Evolutionary conservation across 805 yeast species (phyloP).

Genomic region (Starmerella tilneyi): DNA sequence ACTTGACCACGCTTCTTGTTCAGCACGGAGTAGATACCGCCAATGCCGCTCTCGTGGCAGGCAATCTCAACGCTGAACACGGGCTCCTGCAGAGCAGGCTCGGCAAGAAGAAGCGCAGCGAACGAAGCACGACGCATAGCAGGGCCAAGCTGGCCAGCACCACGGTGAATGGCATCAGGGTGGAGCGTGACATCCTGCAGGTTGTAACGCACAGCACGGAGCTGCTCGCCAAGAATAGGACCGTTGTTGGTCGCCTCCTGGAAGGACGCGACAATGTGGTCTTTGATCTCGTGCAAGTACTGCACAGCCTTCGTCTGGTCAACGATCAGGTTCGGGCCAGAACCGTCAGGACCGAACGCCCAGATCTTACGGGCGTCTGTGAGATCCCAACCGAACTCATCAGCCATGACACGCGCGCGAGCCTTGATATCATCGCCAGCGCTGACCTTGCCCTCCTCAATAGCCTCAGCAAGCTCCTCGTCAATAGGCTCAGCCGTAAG

Average conservation of each 20-base stretch:
- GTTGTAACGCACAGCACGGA: slow-evolving; percentile 96
- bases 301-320: slow-evolving; percentile 99
- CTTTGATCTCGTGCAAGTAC: slow-evolving; percentile 98
- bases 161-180: slow-evolving; percentile 99
- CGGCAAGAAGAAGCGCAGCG: slow-evolving; percentile 96
- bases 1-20: slow-evolving; percentile 99
- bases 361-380: slow-evolving; percentile 99
- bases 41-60: slow-evolving; percentile 98
- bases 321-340: slow-evolving; percentile 96
- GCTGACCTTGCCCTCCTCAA: slow-evolving; percentile 82
- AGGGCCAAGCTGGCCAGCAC: slow-evolving; percentile 99
- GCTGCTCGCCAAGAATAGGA: slow-evolving; percentile 92
- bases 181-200: slow-evolving; percentile 97
- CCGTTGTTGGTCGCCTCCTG: slow-evolving; percentile 99
- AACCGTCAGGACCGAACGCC: slow-evolving; percentile 99
- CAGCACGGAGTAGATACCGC: slow-evolving; percentile 99
- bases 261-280: slow-evolving; percentile 99
- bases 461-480: slow-evolving; percentile 86
- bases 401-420: slow-evolving; percentile 98
- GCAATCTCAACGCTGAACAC: slow-evolving; percentile 98
- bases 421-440: slow-evolving; percentile 98
- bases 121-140: slow-evolving; percentile 99
- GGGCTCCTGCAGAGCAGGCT: slow-evolving; percentile 99
- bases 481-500: slow-evolving; percentile 92
- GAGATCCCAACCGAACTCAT: slow-evolving; percentile 98